These are phyloP conservation scores for Panicum virgatum DNA, from an alignment of 202 grass and related monocot species.

Conservation along the genomic window DNA sequence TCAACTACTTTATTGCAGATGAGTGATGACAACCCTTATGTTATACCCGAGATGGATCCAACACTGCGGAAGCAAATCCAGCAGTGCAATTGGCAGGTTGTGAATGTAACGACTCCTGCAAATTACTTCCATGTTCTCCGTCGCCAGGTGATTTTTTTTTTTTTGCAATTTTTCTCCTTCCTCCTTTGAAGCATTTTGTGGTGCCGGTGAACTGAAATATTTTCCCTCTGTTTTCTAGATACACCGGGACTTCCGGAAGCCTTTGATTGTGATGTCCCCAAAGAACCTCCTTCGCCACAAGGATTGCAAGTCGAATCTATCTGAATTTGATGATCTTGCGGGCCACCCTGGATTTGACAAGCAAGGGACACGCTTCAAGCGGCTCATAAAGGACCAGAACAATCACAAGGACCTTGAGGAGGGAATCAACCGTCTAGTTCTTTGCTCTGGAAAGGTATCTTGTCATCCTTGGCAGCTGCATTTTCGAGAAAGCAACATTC, in stretches of 20 bases:
- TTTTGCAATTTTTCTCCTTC: background rate
- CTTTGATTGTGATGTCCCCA: slow-evolving; percentile 95
- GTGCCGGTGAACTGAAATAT: slow-evolving; percentile 19
- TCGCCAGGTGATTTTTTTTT: slow-evolving; percentile 59
- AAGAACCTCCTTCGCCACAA: slow-evolving; percentile 98
- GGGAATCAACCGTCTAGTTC: slow-evolving; percentile 82
- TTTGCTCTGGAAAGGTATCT: slow-evolving; percentile 95
- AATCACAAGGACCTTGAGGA: slow-evolving; percentile 88
- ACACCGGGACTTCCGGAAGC: slow-evolving; percentile 94
- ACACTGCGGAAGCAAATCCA: slow-evolving; percentile 91
- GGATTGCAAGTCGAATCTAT: slow-evolving; percentile 90
- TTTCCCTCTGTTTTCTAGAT: slow-evolving; percentile 61
- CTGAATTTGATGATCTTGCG: slow-evolving; percentile 87
- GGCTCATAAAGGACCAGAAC: slow-evolving; percentile 88
- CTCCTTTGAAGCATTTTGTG: slow-evolving; percentile 20
- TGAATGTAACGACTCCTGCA: slow-evolving; percentile 93
- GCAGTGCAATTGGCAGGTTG: slow-evolving; percentile 94
- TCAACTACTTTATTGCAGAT: slow-evolving; percentile 55
- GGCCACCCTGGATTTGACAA: slow-evolving; percentile 96
- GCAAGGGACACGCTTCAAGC: slow-evolving; percentile 95
- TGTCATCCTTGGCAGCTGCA: background rate
- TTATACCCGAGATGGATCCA: slow-evolving; percentile 96
- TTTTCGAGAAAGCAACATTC: background rate
- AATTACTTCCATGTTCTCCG: slow-evolving; percentile 98
- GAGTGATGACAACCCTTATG: slow-evolving; percentile 94